Percentiles rank a stretch among this genome's conserved stretches.
These are phyloP conservation scores for Phytomonas serpens DNA, from an alignment of 208 protist genomes.

Conservation along the genomic window DNA sequence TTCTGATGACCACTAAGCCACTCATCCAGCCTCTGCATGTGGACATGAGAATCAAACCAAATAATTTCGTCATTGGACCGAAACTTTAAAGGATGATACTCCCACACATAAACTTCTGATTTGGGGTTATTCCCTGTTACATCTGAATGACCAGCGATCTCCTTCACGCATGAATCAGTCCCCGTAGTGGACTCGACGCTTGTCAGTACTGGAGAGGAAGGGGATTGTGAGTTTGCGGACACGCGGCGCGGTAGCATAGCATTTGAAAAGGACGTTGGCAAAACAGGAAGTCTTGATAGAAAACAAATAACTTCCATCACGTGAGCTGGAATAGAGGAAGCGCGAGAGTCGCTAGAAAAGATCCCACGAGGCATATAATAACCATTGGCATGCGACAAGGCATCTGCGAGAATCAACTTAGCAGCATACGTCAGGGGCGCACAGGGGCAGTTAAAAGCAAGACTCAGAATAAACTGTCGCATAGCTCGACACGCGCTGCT, in stretches of 20 bases:
- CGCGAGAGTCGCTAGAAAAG: slow-evolving; percentile 19
- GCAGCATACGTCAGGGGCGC: slow-evolving; percentile 37
- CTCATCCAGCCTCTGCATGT: background rate
- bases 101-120: background rate
- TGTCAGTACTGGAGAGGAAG: background rate
- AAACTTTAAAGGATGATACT: background rate
- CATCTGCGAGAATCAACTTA: slow-evolving; percentile 51
- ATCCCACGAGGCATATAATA: slow-evolving; percentile 14
- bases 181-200: background rate
- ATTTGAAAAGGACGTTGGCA: background rate
- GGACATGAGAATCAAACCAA: background rate
- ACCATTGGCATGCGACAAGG: slow-evolving; percentile 16
- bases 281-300: slow-evolving; percentile 1
- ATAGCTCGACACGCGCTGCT: slow-evolving; percentile 17
- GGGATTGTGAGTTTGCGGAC: background rate
- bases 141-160: background rate
- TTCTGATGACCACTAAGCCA: background rate
- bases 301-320: background rate
- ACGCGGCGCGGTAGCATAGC: background rate
- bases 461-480: slow-evolving; percentile 37
- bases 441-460: slow-evolving; percentile 72
- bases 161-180: background rate
- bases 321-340: slow-evolving; percentile 11
- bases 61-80: background rate
- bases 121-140: background rate